A percentile compares a stretch with the other conserved stretches of the same genome.
Evolutionary conservation across 176 grass and related monocot species (phyloP).

Genomic region (Oryza rufipogon): DNA sequence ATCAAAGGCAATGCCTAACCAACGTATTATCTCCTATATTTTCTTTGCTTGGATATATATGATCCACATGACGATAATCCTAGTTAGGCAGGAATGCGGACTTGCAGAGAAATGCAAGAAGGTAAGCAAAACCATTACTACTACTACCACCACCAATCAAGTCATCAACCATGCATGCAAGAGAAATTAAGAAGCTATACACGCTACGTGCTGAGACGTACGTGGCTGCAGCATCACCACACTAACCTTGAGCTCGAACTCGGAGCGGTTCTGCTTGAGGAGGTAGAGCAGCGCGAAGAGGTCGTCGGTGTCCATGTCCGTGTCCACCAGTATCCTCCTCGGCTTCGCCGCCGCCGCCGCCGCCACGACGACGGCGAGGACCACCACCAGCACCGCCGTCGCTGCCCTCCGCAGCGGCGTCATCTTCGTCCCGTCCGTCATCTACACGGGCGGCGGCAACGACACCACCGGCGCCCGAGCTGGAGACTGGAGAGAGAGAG

Average conservation of each 20-base stretch:
- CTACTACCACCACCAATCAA: background rate
- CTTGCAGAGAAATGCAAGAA: background rate
- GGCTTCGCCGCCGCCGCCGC: background rate
- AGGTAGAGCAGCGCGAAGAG: conserved; percentile 72
- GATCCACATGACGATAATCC: background rate
- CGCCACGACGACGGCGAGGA: background rate
- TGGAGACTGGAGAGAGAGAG: no score
- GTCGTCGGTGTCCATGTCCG: conserved; percentile 81
- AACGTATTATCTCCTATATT: background rate
- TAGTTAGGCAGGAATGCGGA: background rate
- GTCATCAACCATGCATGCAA: background rate
- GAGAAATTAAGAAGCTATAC: background rate
- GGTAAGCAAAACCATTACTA: background rate
- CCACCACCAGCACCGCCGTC: conserved; percentile 2
- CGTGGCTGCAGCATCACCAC: background rate
- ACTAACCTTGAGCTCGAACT: conserved; percentile 77
- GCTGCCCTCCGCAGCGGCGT: background rate
- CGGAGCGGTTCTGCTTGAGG: conserved; percentile 73
- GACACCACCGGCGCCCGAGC: background rate
- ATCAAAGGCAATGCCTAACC: background rate
- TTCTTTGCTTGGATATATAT: background rate
- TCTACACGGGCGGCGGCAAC: background rate
- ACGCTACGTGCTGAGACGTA: background rate
- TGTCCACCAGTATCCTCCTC: conserved; percentile 61
- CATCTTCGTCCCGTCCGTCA: background rate